Evolutionary conservation across 305 asterid genomes (phyloP), one percentile per base, ranked within the genome.

Genomic region (Stenogyne calaminthoides): DNA sequence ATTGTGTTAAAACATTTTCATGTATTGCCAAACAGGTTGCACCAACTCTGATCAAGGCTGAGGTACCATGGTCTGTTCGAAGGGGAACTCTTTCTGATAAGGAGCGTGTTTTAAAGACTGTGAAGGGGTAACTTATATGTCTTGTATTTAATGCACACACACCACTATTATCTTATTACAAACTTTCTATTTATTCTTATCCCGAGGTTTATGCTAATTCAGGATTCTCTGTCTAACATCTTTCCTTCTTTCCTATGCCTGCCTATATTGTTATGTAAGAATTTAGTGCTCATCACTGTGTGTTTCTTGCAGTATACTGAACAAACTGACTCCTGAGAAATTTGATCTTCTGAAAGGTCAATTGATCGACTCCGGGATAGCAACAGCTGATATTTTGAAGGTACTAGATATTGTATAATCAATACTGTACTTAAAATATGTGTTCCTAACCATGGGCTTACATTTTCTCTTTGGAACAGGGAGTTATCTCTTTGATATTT

Each of bases 311-410:
- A 92, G 99, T 44, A 92, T 94, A 81, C 80, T 94, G 81, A 94
- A 94, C 85, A 94, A 94, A 88, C 82, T 90, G 83, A 90, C 98
- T 34, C 98, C 98, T 0, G 98, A 94, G 76, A 94, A 94, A 80
- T 94, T 92, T 75, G 98, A 92, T 83, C 87, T 94, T 62, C 88
- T 94, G 52, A 92, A 94, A 80, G 95, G 91, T 65, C 97, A 92
- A 70, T 77, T 94, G 73, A 85, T 92, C n/a, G 94, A 90, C 64
- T 86, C 98, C 56, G 99, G 98, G 73, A 92, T 94, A 75, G 89
- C 97, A 59, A 75, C 93, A 5, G 91, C 97, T 58, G 97, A 92
- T 76, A 92, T 90, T 72, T 82, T 94, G 77, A 87, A 88, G 96
- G 99, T 94, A 74, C 49, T 37, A 19, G n/a, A 42, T 54, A 6